Conservation (phyloP, 306 rosid genomes). For the Medicago lupulina region DNA sequence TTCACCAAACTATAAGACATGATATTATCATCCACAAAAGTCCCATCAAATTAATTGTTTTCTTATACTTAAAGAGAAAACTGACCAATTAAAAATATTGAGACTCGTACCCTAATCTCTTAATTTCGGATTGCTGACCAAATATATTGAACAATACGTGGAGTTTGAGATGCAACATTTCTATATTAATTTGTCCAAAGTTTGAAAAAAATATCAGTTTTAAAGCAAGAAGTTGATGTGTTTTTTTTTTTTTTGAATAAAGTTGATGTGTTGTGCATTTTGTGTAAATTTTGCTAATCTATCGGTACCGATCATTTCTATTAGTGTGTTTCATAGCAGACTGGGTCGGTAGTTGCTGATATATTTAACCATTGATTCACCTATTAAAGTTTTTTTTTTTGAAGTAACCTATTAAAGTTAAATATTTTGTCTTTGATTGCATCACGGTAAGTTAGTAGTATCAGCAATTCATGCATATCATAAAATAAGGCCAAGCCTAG, state of each 20-base stretch:
- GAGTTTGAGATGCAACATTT: no score
- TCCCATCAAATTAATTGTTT: background rate
- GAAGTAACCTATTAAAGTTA: background rate
- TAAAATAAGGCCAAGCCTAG: constrained; percentile 12
- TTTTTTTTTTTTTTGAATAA: no score
- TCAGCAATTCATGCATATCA: background rate
- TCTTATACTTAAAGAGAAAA: background rate
- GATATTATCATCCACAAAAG: background rate
- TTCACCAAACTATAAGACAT: background rate
- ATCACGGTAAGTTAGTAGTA: background rate
- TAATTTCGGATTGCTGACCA: no score
- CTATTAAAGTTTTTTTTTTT: background rate
- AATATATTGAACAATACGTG: no score
- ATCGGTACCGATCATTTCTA: no score
- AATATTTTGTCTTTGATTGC: background rate
- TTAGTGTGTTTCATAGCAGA: constrained; percentile 37
- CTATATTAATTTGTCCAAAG: no score
- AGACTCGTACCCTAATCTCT: background rate
- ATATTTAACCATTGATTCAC: background rate
- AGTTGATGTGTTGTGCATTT: no score
- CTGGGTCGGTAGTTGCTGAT: background rate
- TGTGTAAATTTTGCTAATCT: no score
- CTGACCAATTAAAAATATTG: background rate
- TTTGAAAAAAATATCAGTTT: no score
- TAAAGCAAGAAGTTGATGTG: no score